Conservation (phyloP, 352 stramenopile genomes). For the Peronospora tabacina region DNA sequence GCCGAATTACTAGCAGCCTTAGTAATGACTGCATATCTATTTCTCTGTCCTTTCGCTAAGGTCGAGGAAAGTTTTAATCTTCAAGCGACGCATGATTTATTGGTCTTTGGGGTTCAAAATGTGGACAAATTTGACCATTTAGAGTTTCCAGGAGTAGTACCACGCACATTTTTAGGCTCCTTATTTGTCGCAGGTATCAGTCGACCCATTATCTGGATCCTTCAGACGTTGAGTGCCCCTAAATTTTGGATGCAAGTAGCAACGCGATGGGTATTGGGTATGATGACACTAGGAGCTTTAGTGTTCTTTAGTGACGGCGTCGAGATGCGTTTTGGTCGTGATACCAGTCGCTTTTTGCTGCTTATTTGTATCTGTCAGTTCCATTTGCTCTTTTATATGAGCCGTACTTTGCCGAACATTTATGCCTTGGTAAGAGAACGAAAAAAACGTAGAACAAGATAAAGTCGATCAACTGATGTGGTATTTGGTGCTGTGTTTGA, state of each 20-base stretch:
- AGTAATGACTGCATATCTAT: conserved; percentile 38
- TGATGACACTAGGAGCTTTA: conserved; percentile 51
- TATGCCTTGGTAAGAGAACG: conserved; percentile 84
- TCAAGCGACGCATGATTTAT: conserved; percentile 96
- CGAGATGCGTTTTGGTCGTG: conserved; percentile 43
- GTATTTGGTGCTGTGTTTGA: not conserved
- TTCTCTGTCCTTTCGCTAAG: conserved; percentile 71
- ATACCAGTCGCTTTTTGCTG: conserved; percentile 69
- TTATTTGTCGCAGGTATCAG: conserved; percentile 48
- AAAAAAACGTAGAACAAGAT: not conserved
- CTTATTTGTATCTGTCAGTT: conserved; percentile 91
- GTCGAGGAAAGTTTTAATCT: conserved; percentile 98
- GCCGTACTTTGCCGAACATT: conserved; percentile 94
- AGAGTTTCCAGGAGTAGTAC: conserved; percentile 96
- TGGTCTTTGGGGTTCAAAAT: conserved; percentile 51
- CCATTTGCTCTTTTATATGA: conserved; percentile 97
- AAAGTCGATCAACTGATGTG: conserved; percentile 1
- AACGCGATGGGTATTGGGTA: conserved; percentile 52
- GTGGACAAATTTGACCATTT: conserved; percentile 92
- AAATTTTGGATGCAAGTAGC: conserved; percentile 57
- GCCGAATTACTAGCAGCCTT: conserved; percentile 36
- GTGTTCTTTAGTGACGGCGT: conserved; percentile 58
- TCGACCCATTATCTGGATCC: conserved; percentile 34
- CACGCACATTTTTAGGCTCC: conserved; percentile 93
- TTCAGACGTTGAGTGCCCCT: conserved; percentile 17